Evolutionary conservation across 495 filamentous ascomycete species (phyloP).

Genomic region (Daldinia vernicosa): DNA sequence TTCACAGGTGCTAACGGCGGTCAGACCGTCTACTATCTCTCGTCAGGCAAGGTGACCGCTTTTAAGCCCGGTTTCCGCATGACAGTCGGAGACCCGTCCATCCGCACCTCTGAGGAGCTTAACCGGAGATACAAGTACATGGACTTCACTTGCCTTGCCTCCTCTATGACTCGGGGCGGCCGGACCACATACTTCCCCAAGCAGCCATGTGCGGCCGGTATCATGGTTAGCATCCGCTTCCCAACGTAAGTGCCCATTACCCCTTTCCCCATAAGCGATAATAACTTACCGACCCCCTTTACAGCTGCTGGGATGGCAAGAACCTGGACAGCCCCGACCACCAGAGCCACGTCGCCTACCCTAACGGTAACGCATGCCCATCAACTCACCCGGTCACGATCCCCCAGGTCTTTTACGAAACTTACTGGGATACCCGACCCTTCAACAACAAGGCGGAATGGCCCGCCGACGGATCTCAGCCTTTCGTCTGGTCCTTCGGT

Average conservation of each 20-base stretch:
- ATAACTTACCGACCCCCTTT: not conserved
- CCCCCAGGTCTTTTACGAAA: slow-evolving; percentile 72
- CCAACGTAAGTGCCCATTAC: not conserved
- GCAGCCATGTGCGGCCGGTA: slow-evolving; percentile 48
- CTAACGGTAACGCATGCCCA: slow-evolving; percentile 61
- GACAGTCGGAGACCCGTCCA: slow-evolving; percentile 54
- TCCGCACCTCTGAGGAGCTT: slow-evolving; percentile 49
- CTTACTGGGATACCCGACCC: slow-evolving; percentile 56
- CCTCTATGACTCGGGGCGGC: slow-evolving; percentile 55
- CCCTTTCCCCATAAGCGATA: not conserved
- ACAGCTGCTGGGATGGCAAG: slow-evolving; percentile 51
- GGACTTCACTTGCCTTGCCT: slow-evolving; percentile 49
- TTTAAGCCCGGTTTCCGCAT: slow-evolving; percentile 59
- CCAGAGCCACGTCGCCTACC: slow-evolving; percentile 56
- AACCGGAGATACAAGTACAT: slow-evolving; percentile 56
- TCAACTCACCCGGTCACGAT: slow-evolving; percentile 63
- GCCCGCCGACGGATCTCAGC: slow-evolving; percentile 51
- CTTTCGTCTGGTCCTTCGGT: slow-evolving; percentile 54
- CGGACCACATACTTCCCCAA: slow-evolving; percentile 49
- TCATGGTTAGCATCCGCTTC: slow-evolving; percentile 54
- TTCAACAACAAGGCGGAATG: slow-evolving; percentile 53
- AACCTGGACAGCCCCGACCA: slow-evolving; percentile 54
- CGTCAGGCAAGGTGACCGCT: slow-evolving; percentile 50
- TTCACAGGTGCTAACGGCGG: slow-evolving; percentile 50
- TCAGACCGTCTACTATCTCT: slow-evolving; percentile 56